Percentiles rank a stretch among this genome's conserved stretches.
phyloP scores from a whole-genome alignment of 1,139 yeast genomes.

The Wickerhamomyces sp. region DNA sequence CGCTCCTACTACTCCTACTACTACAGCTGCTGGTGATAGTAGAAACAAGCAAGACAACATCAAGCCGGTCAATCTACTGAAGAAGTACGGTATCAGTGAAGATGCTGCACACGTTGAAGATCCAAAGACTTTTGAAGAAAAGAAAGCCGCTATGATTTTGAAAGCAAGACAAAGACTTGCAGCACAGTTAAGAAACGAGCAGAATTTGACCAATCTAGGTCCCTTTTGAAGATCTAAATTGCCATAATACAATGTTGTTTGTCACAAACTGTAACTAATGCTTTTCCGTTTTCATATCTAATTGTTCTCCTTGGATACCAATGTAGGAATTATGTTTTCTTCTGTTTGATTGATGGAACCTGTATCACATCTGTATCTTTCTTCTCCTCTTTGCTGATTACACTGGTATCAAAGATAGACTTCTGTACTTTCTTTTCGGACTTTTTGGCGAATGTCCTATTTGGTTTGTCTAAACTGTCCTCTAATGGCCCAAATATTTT shows the following conservation, averaged over 20 bases:
- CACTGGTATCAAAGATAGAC: no score
- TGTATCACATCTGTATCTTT: slow-evolving; percentile 1
- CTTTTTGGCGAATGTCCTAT: no score
- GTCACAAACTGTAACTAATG: no score
- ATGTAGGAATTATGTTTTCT: no score
- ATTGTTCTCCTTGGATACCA: no score
- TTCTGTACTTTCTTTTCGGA: no score
- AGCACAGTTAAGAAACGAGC: slow-evolving; percentile 24
- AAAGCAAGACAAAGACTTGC: slow-evolving; percentile 42
- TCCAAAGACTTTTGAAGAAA: slow-evolving; percentile 36
- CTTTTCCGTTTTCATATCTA: no score
- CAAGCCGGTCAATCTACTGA: slow-evolving; percentile 20
- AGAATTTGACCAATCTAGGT: slow-evolving; percentile 15
- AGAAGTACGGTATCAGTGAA: slow-evolving; percentile 20
- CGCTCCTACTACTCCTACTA: slow-evolving; percentile 7
- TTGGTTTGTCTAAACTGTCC: no score
- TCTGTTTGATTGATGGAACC: slow-evolving; percentile 26
- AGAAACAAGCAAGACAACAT: slow-evolving; percentile 18
- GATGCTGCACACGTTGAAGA: neutral
- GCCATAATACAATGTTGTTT: no score
- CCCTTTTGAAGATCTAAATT: no score
- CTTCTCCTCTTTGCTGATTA: no score
- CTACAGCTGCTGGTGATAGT: slow-evolving; percentile 10
- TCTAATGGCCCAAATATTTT: no score
- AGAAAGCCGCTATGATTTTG: slow-evolving; percentile 45